Base-by-base conservation (phyloP, 495 filamentous ascomycete species). In the Ramalina intermedia region DNA sequence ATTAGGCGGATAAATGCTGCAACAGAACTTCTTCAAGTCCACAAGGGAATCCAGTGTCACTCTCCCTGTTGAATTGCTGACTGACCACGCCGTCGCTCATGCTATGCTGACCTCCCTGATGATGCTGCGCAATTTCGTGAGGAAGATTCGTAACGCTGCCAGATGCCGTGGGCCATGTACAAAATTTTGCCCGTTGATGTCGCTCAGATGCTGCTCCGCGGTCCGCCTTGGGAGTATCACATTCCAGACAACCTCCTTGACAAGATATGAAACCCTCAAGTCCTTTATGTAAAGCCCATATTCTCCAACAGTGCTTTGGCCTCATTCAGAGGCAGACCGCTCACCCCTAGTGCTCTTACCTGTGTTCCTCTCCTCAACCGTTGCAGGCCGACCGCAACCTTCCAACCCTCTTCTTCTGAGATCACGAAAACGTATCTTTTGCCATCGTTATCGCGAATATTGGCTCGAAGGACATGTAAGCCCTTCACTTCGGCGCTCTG, bases 321-420 rank as follows among this genome's bases (percentile, higher is more conserved):
- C 60, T 91, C 85, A 33, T 68, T 61, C 33, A 66, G 61, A 18
- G 74, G 65, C 64, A 85, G 72, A 13, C 71, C 69, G 14, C 73
- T 69, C 6, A 85, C 74, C n/a, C 79, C 80, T 24, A 88, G 62
- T 12, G 78, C 71, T 50, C 81, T 66, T 17, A 79, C 78, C 56
- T 84, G 81, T 20, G 75, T 74, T 6, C 91, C 87, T 40, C 74
- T 70, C 38, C 82, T 67, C 45, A 98, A 68, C 20, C 77, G 71
- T 62, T 86, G 78, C 50, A 98, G 63, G 9, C 87, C 87, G 20
- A 84, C 72, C 1, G 82, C 80, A 29, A 98, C 79, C 68, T 98
- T 98, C 91, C 91, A 96, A 14, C 80, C 84, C 61, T 98, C 89
- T 33, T 81, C 77, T 58, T 90, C 82, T 24, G 74, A 70, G 16